Conservation (phyloP, 495 filamentous ascomycete genomes). For the Filosporella fistucella region DNA sequence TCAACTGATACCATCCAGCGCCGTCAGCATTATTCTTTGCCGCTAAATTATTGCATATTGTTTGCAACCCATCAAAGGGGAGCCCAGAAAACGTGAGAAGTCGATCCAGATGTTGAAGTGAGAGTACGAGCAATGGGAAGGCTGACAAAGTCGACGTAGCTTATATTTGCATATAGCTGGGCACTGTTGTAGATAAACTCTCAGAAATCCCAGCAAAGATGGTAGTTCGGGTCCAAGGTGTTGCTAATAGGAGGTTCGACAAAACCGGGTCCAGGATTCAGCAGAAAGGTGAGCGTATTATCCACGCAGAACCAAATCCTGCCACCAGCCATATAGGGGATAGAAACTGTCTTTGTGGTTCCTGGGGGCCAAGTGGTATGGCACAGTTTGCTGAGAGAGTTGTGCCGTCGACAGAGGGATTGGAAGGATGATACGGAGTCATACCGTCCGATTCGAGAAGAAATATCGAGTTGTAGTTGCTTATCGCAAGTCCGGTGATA, state of each 20-base stretch:
- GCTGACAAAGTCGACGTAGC: slow-evolving; percentile 68
- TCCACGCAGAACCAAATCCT: slow-evolving; percentile 66
- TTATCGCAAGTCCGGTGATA: slow-evolving; percentile 62
- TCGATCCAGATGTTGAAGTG: slow-evolving; percentile 41
- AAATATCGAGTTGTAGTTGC: slow-evolving; percentile 54
- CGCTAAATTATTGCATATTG: slow-evolving; percentile 45
- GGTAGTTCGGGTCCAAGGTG: slow-evolving; percentile 57
- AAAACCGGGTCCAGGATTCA: slow-evolving; percentile 64
- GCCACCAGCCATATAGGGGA: slow-evolving; percentile 62
- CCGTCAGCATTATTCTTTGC: slow-evolving; percentile 50
- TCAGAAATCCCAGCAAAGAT: slow-evolving; percentile 59
- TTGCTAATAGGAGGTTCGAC: slow-evolving; percentile 70
- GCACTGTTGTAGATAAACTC: slow-evolving; percentile 67
- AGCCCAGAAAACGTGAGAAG: slow-evolving; percentile 53
- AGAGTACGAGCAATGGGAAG: slow-evolving; percentile 61
- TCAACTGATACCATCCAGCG: slow-evolving; percentile 59
- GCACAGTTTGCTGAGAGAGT: slow-evolving; percentile 51
- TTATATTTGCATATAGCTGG: slow-evolving; percentile 70
- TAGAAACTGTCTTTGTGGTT: slow-evolving; percentile 50
- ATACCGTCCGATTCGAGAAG: slow-evolving; percentile 54
- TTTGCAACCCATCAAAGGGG: slow-evolving; percentile 49
- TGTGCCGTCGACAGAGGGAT: slow-evolving; percentile 37
- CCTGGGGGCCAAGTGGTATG: slow-evolving; percentile 57
- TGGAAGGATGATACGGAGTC: slow-evolving; percentile 44
- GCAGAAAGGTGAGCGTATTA: slow-evolving; percentile 56